phyloP scores from a whole-genome alignment of 495 filamentous ascomycete species.

The Chaetomidium leptoderma region DNA sequence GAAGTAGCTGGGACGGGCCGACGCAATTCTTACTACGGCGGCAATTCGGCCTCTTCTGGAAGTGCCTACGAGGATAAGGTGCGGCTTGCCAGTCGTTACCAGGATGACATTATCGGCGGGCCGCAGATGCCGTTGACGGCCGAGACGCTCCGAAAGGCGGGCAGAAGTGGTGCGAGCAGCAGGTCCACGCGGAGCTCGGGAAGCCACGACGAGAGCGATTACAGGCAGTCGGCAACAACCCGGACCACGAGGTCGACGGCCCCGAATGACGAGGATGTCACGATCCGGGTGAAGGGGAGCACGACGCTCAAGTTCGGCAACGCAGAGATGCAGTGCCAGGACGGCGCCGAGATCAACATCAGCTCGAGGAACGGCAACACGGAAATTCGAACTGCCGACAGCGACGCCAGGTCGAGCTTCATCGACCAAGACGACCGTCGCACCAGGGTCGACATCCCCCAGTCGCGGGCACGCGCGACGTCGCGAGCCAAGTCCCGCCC shows the following conservation, averaged over 20 bases:
- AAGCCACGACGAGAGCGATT: conserved; percentile 56
- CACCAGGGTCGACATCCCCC: conserved; percentile 38
- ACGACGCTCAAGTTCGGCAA: conserved; percentile 45
- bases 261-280: conserved; percentile 48
- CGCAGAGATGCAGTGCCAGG: conserved; percentile 50
- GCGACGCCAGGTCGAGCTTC: conserved; percentile 42
- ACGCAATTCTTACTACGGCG: conserved; percentile 34
- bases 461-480: conserved; percentile 35
- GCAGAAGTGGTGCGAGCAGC: conserved; percentile 45
- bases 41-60: conserved; percentile 24
- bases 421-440: conserved; percentile 42
- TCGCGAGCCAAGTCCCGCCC: conserved; percentile 34
- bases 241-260: conserved; percentile 49
- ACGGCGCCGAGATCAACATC: conserved; percentile 52
- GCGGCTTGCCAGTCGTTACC: conserved; percentile 44
- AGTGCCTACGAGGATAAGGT: conserved; percentile 50
- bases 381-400: conserved; percentile 30
- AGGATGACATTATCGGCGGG: conserved; percentile 47
- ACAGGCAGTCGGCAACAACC: conserved; percentile 50
- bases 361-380: conserved; percentile 25
- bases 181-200: conserved; percentile 49
- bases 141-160: conserved; percentile 45
- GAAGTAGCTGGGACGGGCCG: conserved; percentile 30
- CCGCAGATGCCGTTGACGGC: conserved; percentile 45
- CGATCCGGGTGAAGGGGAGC: conserved; percentile 49